A percentile compares a stretch with the other conserved stretches of the same genome.
These are phyloP conservation scores for Populus deltoides DNA, from an alignment of 345 rosid species.

Conservation along the genomic window DNA sequence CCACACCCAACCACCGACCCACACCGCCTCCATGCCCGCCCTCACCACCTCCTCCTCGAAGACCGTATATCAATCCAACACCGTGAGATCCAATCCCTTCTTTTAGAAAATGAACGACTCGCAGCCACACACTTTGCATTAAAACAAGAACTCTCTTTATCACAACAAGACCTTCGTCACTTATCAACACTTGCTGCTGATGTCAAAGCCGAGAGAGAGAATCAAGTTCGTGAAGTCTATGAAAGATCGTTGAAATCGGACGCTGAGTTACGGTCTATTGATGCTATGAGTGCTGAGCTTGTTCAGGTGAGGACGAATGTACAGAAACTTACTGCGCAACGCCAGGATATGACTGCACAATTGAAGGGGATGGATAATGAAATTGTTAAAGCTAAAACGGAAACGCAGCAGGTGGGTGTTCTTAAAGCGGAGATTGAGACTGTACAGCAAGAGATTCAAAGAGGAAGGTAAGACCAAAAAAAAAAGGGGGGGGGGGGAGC, in stretches of 20 bases:
- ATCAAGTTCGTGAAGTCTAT: slow-evolving; percentile 58
- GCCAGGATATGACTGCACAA: slow-evolving; percentile 45
- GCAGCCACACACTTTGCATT: slow-evolving; percentile 62
- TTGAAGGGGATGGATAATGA: slow-evolving; percentile 41
- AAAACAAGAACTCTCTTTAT: slow-evolving; percentile 57
- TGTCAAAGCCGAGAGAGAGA: slow-evolving; percentile 61
- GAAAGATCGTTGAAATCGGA: slow-evolving; percentile 66
- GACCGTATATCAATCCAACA: slow-evolving; percentile 67
- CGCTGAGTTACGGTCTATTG: slow-evolving; percentile 54
- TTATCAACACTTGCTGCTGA: slow-evolving; percentile 42
- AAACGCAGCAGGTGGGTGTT: slow-evolving; percentile 37
- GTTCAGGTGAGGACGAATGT: slow-evolving; percentile 54
- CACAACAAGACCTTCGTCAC: slow-evolving; percentile 53
- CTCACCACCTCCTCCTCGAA: slow-evolving; percentile 42
- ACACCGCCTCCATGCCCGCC: background rate
- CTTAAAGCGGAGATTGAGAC: slow-evolving; percentile 52
- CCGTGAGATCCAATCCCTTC: slow-evolving; percentile 69
- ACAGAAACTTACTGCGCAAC: slow-evolving; percentile 33
- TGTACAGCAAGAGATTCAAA: slow-evolving; percentile 49
- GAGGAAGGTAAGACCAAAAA: slow-evolving; percentile 62
- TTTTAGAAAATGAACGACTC: slow-evolving; percentile 60
- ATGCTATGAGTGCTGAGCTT: slow-evolving; percentile 51
- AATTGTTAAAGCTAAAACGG: slow-evolving; percentile 44
- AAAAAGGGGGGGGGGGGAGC: too few relatives aligned
- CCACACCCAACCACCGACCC: background rate